These are phyloP conservation scores for Coemansia sp. DNA, from an alignment of 192 early-diverging fungal genomes.

Conservation along the genomic window DNA sequence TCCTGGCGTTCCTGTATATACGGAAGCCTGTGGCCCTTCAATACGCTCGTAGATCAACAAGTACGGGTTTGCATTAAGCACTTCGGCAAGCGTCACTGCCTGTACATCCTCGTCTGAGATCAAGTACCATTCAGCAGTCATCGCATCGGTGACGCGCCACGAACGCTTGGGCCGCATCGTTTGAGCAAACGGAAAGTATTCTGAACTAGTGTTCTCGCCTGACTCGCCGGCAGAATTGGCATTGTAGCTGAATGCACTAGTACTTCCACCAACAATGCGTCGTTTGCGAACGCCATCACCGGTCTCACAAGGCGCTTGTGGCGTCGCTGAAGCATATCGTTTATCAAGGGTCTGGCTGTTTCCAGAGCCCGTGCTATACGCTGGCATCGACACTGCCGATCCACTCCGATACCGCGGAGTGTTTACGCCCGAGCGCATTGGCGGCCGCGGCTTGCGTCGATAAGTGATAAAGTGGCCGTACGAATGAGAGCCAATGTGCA, in stretches of 20 bases:
- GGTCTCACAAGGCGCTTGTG: constrained; percentile 13
- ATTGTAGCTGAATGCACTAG: constrained; percentile 1
- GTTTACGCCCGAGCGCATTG: constrained; percentile 47
- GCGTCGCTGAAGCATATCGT: constrained; percentile 22
- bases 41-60: constrained; percentile 69
- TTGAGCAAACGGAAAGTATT: constrained; percentile 11
- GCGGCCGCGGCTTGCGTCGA: constrained; percentile 56
- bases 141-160: constrained; percentile 45
- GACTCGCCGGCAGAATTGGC: constrained; percentile 24
- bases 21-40: constrained; percentile 25
- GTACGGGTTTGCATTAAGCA: constrained; percentile 71
- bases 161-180: constrained; percentile 43
- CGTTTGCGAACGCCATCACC: constrained; percentile 35
- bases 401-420: constrained; percentile 47
- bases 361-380: neutral
- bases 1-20: constrained; percentile 37
- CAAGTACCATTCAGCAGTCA: constrained; percentile 63
- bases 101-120: constrained; percentile 73
- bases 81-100: constrained; percentile 57
- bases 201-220: neutral
- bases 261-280: constrained; percentile 38
- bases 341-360: constrained; percentile 19
- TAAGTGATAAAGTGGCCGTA: constrained; percentile 95
- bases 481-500: constrained; percentile 89
- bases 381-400: constrained; percentile 27